These are phyloP conservation scores for Penicillium lividum DNA, from an alignment of 495 filamentous ascomycete genomes.

Conservation along the genomic window DNA sequence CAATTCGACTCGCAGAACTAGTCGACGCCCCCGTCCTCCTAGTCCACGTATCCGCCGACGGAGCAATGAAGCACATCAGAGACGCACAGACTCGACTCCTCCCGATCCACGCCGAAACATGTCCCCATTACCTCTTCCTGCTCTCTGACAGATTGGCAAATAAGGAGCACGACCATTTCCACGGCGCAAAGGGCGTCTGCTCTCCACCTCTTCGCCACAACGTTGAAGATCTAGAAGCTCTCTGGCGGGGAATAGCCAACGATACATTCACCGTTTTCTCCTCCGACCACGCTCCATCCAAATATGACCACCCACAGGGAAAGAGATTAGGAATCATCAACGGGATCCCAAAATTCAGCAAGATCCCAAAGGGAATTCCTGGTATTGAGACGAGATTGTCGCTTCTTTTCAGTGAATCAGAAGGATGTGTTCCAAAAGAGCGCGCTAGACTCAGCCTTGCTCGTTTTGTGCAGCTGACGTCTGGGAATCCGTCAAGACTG, in stretches of 20 bases:
- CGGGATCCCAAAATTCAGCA: slow-evolving; percentile 34
- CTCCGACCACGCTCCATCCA: slow-evolving; percentile 44
- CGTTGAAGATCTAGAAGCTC: slow-evolving; percentile 8
- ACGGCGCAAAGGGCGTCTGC: slow-evolving; percentile 10
- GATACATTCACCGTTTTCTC: slow-evolving; percentile 50
- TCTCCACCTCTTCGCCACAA: slow-evolving; percentile 10
- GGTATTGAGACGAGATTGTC: slow-evolving; percentile 12
- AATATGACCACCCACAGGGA: slow-evolving; percentile 37
- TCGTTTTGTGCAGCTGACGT: slow-evolving; percentile 11
- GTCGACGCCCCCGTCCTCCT: slow-evolving; percentile 58
- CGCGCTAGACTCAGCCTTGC: slow-evolving; percentile 1
- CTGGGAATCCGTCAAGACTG: slow-evolving; percentile 7
- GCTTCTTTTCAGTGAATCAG: slow-evolving; percentile 10
- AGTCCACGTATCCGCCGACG: slow-evolving; percentile 57
- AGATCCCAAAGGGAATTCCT: slow-evolving; percentile 25
- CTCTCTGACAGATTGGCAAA: slow-evolving; percentile 47
- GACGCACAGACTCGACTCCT: slow-evolving; percentile 55
- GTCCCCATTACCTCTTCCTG: slow-evolving; percentile 66
- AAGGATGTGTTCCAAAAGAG: slow-evolving; percentile 7
- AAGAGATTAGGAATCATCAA: slow-evolving; percentile 30
- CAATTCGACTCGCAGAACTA: slow-evolving; percentile 54
- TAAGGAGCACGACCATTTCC: slow-evolving; percentile 8
- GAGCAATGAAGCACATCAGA: slow-evolving; percentile 38
- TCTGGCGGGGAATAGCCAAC: slow-evolving; percentile 28
- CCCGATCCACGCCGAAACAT: slow-evolving; percentile 64